A percentile compares a stretch with the other conserved stretches of the same genome.
Evolutionary conservation across 1,139 yeast species (phyloP).

Genomic region (Hansenula anomala): DNA sequence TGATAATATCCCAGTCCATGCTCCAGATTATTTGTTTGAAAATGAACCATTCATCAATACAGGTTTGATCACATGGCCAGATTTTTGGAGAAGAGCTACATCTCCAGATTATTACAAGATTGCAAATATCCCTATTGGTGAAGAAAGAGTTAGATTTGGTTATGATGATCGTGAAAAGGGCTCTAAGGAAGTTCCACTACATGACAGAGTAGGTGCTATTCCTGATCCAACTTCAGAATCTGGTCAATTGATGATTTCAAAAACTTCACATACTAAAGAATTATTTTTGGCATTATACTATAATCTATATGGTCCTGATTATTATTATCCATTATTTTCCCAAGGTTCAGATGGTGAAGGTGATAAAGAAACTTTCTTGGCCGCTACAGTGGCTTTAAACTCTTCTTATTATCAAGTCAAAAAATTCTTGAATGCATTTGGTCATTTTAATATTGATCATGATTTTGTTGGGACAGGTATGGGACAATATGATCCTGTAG

Average conservation of each 20-base stretch:
- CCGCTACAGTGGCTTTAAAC: conserved; percentile 64
- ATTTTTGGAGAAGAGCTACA: conserved; percentile 74
- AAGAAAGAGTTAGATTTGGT: conserved; percentile 36
- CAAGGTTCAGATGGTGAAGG: conserved; percentile 90
- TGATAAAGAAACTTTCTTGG: conserved; percentile 83
- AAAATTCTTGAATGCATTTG: conserved; percentile 48
- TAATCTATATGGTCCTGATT: conserved; percentile 73
- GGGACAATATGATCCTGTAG: conserved; percentile 69
- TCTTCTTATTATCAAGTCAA: conserved; percentile 68
- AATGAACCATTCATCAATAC: conserved; percentile 46
- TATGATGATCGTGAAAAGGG: conserved; percentile 30
- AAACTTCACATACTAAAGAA: conserved; percentile 58
- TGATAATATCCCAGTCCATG: conserved; percentile 62
- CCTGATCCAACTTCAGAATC: conserved; percentile 83
- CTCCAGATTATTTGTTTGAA: conserved; percentile 50
- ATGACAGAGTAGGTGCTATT: conserved; percentile 63
- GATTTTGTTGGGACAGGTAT: conserved; percentile 60
- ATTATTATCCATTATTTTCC: conserved; percentile 77
- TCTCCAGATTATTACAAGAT: conserved; percentile 65
- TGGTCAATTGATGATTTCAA: conserved; percentile 73
- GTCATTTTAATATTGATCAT: conserved; percentile 38
- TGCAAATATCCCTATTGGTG: conserved; percentile 45
- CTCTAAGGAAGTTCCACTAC: conserved; percentile 44
- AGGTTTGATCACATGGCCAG: conserved; percentile 79
- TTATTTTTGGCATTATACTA: conserved; percentile 69